A percentile compares a stretch with the other conserved stretches of the same genome.
These are phyloP conservation scores for Barnettozyma siamensis DNA, from an alignment of 805 yeast genomes.

Conservation along the genomic window DNA sequence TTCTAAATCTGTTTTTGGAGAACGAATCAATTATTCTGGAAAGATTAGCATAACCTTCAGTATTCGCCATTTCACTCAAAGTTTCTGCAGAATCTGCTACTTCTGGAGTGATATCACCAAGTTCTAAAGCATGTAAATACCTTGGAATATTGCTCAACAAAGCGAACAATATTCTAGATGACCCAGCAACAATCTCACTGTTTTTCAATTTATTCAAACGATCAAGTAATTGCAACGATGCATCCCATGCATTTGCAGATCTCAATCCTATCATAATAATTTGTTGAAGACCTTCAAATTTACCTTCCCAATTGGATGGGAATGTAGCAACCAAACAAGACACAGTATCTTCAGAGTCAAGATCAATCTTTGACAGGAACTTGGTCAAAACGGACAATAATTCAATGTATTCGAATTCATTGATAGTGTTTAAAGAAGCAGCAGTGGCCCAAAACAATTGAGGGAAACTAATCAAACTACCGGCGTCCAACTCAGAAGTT, in stretches of 20 bases:
- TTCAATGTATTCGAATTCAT: conserved; percentile 90
- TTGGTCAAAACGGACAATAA: conserved; percentile 76
- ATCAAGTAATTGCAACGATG: conserved; percentile 68
- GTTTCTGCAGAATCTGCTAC: conserved; percentile 47
- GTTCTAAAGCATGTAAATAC: conserved; percentile 73
- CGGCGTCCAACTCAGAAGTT: conserved; percentile 77
- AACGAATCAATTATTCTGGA: conserved; percentile 72
- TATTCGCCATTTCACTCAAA: conserved; percentile 56
- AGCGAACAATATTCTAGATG: conserved; percentile 63
- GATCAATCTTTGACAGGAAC: conserved; percentile 79
- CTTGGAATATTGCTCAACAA: conserved; percentile 78
- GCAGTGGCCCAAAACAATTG: conserved; percentile 94
- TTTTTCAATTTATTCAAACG: conserved; percentile 59
- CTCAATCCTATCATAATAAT: conserved; percentile 77
- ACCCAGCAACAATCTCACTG: conserved; percentile 72
- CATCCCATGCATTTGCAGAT: conserved; percentile 74
- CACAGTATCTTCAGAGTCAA: conserved; percentile 80
- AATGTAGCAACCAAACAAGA: conserved; percentile 77
- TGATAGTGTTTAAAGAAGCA: conserved; percentile 84
- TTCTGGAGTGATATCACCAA: conserved; percentile 44
- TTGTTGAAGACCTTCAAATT: conserved; percentile 82
- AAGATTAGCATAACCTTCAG: conserved; percentile 48
- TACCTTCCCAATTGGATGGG: conserved; percentile 95
- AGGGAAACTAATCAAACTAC: conserved; percentile 78
- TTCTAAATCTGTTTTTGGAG: conserved; percentile 73